Evolutionary conservation across 208 protist species (phyloP).

Genomic region (Wallacemonas rigidus): DNA sequence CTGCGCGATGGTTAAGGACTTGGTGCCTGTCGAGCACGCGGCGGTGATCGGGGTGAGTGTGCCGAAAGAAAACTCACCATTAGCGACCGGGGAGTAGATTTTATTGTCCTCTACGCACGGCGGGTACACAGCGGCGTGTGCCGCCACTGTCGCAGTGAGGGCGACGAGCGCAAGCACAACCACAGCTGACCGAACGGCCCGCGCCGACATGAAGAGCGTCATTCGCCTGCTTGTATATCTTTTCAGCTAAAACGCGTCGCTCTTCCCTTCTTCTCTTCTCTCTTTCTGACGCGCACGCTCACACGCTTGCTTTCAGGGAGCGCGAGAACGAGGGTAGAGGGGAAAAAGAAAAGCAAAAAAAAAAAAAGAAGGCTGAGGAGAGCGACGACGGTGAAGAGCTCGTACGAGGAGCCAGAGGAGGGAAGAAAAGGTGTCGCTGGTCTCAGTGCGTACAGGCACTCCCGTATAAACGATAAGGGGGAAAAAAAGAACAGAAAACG

Average conservation of each 20-base stretch:
- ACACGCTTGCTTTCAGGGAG: not conserved
- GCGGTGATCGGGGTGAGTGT: not conserved
- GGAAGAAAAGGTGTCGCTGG: conserved; percentile 1
- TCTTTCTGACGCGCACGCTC: not conserved
- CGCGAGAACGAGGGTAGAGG: not conserved
- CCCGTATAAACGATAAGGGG: conserved; percentile 8
- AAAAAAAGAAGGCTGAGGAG: conserved; percentile 10
- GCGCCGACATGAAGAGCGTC: not conserved
- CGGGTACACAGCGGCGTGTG: conserved; percentile 1
- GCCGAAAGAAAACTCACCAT: conserved; percentile 16
- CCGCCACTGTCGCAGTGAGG: not conserved
- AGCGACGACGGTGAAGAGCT: no score
- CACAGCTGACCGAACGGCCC: not conserved
- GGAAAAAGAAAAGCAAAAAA: not conserved
- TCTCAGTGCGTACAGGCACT: not conserved
- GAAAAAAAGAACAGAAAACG: not conserved
- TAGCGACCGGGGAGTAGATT: conserved; percentile 10
- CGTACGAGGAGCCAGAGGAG: not conserved
- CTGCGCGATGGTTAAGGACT: conserved; percentile 1
- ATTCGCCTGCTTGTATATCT: not conserved
- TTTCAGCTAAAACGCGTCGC: no score
- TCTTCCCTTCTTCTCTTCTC: not conserved
- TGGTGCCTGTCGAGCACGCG: conserved; percentile 1
- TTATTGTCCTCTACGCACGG: conserved; percentile 8
- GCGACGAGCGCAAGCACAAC: conserved; percentile 5